Evolutionary conservation across 2,329 filamentous ascomycete species (phyloP), one percentile per base, ranked within the genome.

Genomic region (Talaromyces islandicus): DNA sequence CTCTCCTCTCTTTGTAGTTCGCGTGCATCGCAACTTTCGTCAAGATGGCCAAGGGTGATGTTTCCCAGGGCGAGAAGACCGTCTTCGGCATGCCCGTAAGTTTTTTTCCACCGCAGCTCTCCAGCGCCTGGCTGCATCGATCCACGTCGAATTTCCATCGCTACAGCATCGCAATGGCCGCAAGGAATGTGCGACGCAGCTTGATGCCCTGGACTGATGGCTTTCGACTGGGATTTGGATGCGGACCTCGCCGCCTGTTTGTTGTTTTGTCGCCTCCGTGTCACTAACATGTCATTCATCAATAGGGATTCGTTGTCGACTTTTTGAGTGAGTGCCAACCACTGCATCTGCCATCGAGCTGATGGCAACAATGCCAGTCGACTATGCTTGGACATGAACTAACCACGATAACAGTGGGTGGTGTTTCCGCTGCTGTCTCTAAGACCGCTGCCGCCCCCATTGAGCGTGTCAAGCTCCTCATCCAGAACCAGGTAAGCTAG

Each of bases 401-500:
- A 75, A 83, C 75, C 58, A 62, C n/a, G 68, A 71, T 70, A 72
- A 76, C 73, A 96, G 92, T 99, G 94, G 94, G 94, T 89, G 94
- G 94, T 97, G 89, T 99, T 73, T 97, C 94, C 78, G 94, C 94
- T 82, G 94, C 94, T 82, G 92, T 99, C 89, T 99, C 94, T 80
- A 99, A 99, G 92, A 99, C 94, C 72, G 94, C 94, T 77, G 94
- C 94, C 79, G 94, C 94, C 83, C 94, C 94, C 83, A 99, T 99
- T 75, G 94, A 99, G 92, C 94, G 94, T 92, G 89, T 99, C 84
- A 99, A 99, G 92, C 94, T 99, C 78, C 91, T 99, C 78, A 95
- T 99, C 85, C 94, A 99, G 88, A 99, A 99, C 86, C 94, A 99
- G 90, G 92, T 96, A 87, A 70, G 91, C 85, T 59, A 59, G 4